Conservation (phyloP, 1,284 basidiomycete genomes). For the Neonothopanus nambi region DNA sequence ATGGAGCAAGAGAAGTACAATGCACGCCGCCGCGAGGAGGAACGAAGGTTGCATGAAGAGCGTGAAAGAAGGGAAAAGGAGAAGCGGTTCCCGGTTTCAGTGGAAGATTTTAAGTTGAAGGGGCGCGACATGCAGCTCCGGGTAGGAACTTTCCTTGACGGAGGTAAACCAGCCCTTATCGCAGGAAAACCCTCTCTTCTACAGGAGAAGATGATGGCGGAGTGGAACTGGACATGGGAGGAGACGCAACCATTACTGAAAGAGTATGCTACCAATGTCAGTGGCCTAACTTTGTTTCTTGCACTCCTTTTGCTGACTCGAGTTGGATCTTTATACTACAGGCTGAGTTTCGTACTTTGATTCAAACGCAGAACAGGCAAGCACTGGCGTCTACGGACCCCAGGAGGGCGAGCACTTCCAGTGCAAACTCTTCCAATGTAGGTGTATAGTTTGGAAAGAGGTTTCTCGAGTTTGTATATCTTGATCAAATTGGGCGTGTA, state of each 20-base stretch:
- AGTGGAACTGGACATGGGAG: conserved; percentile 2
- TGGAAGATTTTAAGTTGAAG: conserved; percentile 6
- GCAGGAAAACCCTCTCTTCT: neutral
- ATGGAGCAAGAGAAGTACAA: conserved; percentile 5
- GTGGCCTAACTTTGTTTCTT: neutral
- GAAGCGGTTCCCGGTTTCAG: conserved; percentile 1
- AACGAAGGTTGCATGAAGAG: neutral
- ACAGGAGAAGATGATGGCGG: neutral
- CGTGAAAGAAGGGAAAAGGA: neutral
- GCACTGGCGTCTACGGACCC: too few species aligned
- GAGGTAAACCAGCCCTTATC: neutral
- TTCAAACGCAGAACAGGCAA: neutral
- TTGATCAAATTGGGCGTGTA: too few species aligned
- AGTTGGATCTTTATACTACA: neutral
- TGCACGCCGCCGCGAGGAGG: conserved; percentile 3
- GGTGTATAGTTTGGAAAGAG: too few species aligned
- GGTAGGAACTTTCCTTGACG: neutral
- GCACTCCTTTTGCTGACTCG: neutral
- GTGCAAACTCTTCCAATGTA: too few species aligned
- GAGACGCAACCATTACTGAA: conserved; percentile 4
- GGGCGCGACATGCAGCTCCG: neutral
- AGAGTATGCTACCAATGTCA: conserved; percentile 3
- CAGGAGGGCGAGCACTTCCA: too few species aligned
- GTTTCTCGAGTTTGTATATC: too few species aligned
- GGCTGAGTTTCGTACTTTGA: neutral